Conservation (phyloP, 768 basidiomycete genomes). For the Plicaturopsis crispa region DNA sequence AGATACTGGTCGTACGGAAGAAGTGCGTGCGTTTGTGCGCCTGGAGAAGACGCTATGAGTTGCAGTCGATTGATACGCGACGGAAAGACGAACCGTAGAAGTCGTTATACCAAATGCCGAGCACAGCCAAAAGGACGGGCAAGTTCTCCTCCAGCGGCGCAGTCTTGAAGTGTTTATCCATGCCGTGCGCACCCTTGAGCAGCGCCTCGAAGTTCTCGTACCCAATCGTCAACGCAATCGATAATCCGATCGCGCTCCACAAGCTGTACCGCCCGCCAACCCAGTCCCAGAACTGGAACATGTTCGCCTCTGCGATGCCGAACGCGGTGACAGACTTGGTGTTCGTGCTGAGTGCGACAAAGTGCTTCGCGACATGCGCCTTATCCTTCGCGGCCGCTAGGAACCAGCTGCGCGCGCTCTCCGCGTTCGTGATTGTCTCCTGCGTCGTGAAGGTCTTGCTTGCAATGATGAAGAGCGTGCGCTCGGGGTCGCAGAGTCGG, state of each 20-base stretch:
- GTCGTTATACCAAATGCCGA: constrained; percentile 99
- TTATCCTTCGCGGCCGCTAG: constrained; percentile 74
- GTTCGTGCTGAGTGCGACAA: constrained; percentile 97
- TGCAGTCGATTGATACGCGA: background rate
- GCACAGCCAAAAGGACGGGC: constrained; percentile 81
- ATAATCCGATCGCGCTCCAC: constrained; percentile 97
- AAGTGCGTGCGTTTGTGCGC: constrained; percentile 90
- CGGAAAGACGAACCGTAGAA: constrained; percentile 58
- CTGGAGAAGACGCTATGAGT: constrained; percentile 23
- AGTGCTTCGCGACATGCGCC: constrained; percentile 95
- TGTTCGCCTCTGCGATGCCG: constrained; percentile 86
- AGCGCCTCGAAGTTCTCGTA: constrained; percentile 91
- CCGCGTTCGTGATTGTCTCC: constrained; percentile 99
- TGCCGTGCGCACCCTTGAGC: constrained; percentile 88
- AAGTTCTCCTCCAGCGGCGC: constrained; percentile 85
- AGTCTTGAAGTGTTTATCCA: constrained; percentile 96
- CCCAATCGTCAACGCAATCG: constrained; percentile 89
- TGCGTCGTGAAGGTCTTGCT: constrained; percentile 99
- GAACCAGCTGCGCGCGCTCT: constrained; percentile 94
- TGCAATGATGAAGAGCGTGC: constrained; percentile 96
- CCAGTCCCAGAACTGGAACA: constrained; percentile 99
- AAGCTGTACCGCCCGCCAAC: constrained; percentile 97
- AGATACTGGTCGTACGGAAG: constrained; percentile 99
- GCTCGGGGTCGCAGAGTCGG: constrained; percentile 76
- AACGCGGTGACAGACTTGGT: constrained; percentile 89